Percentiles rank a stretch among this genome's conserved stretches.
Evolutionary conservation across 2,329 filamentous ascomycete species (phyloP).

Genomic region (Calonectria ilicicola): DNA sequence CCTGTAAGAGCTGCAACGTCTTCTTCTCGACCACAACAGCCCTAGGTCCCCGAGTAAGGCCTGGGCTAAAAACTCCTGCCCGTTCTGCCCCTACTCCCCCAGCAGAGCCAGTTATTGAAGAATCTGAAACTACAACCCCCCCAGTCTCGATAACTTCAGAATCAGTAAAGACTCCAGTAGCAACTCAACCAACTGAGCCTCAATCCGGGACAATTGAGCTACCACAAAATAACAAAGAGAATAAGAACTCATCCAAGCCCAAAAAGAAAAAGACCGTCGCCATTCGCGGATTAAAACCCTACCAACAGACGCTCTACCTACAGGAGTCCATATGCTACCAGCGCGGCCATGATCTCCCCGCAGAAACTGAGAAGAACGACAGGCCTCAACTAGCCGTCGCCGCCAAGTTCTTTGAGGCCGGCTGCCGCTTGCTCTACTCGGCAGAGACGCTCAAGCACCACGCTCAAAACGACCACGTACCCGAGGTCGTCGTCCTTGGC

Average conservation of each 20-base stretch:
- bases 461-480: slow-evolving; percentile 62
- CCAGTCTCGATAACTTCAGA: neutral
- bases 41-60: neutral
- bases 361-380: slow-evolving; percentile 34
- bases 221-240: neutral
- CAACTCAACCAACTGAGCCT: neutral
- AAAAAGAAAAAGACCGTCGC: slow-evolving; percentile 18
- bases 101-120: neutral
- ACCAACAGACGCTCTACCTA: slow-evolving; percentile 34
- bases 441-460: slow-evolving; percentile 62
- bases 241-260: slow-evolving; percentile 16
- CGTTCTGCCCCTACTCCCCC: neutral
- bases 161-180: neutral
- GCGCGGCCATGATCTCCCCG: slow-evolving; percentile 20
- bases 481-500: slow-evolving; percentile 81
- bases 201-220: neutral
- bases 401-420: slow-evolving; percentile 47
- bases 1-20: neutral
- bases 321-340: slow-evolving; percentile 39
- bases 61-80: neutral
- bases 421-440: slow-evolving; percentile 61
- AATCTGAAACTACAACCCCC: neutral
- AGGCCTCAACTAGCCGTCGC: slow-evolving; percentile 42
- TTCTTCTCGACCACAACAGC: slow-evolving; percentile 20
- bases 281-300: slow-evolving; percentile 32